Evolutionary conservation across 2,329 filamentous ascomycete genomes (phyloP), one percentile per base, ranked within the genome.

Genomic region (Fusarium piperis): DNA sequence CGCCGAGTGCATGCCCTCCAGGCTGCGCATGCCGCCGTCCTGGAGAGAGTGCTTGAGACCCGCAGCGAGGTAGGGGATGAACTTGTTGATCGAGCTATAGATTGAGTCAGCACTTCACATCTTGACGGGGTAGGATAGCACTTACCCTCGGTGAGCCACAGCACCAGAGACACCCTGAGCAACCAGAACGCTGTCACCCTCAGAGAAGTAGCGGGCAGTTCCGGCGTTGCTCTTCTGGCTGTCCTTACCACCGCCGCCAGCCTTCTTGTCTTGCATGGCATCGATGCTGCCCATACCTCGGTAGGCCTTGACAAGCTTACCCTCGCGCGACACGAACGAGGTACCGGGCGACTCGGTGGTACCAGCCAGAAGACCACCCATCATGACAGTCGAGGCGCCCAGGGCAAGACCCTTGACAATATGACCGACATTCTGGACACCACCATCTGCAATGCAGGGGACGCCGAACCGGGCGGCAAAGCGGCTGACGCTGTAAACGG

Each of bases 191-290:
- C 93, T 92, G 83, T 98, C 95, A 68, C 95, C 95, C 84, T 99
- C 96, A 46, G 95, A 98, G 86, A 99, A 99, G 87, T 99, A 99
- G 70, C 96, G 92, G 48, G 96, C 96, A 71, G 97, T 98, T 79
- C 96, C 96, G 62, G 96, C 96, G 81, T 98, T 99, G 83, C 91
- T 92, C 84, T 92, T 89, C 82, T 92, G 91, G 82, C 87, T 90
- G 80, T 94, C 90, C 82, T 90, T 93, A 78, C 86, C 85, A 74
- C 92, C 92, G 66, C 83, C 87, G 62, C 93, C 94, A 12, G 95
- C 94, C 88, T 97, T 97, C 90, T 96, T 97, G 85, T 98, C 95
- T 85, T 98, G 95, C 96, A 99, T 99, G 75, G 96, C 96, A 78
- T 98, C 96, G 80, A 99, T 99, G 83, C 92, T 95, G 75, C 96